Percentiles rank a stretch among this genome's conserved stretches.
These are phyloP conservation scores for Melampsora larici-populina DNA, from an alignment of 1,284 basidiomycete genomes.

Conservation along the genomic window DNA sequence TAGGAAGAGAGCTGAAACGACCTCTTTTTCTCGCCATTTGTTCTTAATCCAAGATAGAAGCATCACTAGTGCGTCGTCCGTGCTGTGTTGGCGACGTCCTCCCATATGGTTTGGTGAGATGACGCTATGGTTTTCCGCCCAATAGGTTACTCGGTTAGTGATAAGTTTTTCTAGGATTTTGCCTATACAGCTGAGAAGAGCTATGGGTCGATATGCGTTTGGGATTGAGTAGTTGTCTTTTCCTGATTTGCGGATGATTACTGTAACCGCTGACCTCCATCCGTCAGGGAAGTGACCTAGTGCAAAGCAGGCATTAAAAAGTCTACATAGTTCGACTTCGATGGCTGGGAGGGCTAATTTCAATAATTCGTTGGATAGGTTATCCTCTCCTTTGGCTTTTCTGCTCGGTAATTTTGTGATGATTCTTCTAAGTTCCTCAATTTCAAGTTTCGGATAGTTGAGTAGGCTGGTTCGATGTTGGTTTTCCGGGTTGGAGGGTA, in stretches of 20 bases:
- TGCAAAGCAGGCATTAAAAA: neutral
- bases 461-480: too few relatives aligned
- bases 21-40: neutral
- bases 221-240: constrained; percentile 9
- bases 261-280: neutral
- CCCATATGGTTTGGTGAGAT: neutral
- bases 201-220: neutral
- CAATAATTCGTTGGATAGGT: too few relatives aligned
- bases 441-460: too few relatives aligned
- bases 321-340: too few relatives aligned
- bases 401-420: too few relatives aligned
- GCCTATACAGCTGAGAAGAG: neutral
- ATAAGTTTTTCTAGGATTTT: constrained; percentile 8
- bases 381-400: too few relatives aligned
- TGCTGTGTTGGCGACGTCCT: neutral
- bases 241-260: neutral
- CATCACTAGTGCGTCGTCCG: neutral
- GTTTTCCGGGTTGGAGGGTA: too few relatives aligned
- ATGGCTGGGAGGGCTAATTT: too few relatives aligned
- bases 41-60: constrained; percentile 4
- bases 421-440: too few relatives aligned
- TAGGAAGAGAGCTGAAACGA: constrained; percentile 7
- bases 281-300: neutral
- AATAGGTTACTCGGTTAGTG: neutral
- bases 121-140: neutral